phyloP scores from a whole-genome alignment of 257 asterid genomes.

The Gentiana dahurica region DNA sequence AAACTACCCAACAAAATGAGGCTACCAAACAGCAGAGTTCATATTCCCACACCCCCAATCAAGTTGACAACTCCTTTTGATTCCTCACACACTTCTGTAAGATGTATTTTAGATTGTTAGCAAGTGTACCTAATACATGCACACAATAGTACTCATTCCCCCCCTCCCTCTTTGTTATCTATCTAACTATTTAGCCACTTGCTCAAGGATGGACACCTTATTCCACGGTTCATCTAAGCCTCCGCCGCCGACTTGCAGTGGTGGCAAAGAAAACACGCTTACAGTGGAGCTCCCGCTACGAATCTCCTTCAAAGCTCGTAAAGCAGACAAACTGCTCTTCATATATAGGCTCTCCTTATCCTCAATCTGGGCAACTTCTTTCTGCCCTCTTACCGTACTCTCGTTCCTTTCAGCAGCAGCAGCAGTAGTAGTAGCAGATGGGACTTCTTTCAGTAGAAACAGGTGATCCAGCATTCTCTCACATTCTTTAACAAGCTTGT shows the following conservation, averaged over 20 bases:
- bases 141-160: too few species aligned
- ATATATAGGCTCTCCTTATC: slow-evolving; percentile 68
- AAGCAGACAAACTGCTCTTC: slow-evolving; percentile 81
- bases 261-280: slow-evolving; percentile 85
- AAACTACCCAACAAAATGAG: too few species aligned
- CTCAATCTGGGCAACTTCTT: slow-evolving; percentile 62
- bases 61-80: too few species aligned
- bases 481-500: slow-evolving; percentile 81
- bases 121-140: too few species aligned
- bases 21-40: too few species aligned
- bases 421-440: slow-evolving; percentile 9
- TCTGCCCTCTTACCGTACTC: slow-evolving; percentile 27
- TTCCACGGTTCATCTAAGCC: slow-evolving; percentile 57
- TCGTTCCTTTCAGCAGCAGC: slow-evolving; percentile 11
- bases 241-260: slow-evolving; percentile 48
- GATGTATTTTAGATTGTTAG: too few species aligned
- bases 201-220: slow-evolving; percentile 55
- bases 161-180: too few species aligned
- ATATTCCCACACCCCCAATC: too few species aligned
- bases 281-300: slow-evolving; percentile 85
- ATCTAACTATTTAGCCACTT: slow-evolving; percentile 50
- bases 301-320: slow-evolving; percentile 67
- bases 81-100: too few species aligned
- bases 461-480: slow-evolving; percentile 71
- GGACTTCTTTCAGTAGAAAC: slow-evolving; percentile 33